Conservation (phyloP, 192 early-diverging fungal genomes). For the Chytriomyces sp. region DNA sequence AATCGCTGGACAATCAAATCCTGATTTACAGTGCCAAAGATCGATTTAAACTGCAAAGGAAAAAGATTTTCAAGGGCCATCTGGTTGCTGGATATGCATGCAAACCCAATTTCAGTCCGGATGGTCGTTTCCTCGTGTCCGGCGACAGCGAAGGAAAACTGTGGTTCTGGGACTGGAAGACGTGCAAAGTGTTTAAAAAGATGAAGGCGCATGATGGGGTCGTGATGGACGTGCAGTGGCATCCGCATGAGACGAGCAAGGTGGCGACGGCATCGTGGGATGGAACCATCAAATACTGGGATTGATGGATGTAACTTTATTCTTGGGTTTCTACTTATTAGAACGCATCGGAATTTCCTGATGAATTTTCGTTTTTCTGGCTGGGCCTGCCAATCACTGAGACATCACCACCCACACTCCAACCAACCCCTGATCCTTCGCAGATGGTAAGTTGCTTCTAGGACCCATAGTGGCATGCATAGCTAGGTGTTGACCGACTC, state of each 20-base stretch:
- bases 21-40: constrained; percentile 85
- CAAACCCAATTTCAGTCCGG: constrained; percentile 89
- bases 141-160: constrained; percentile 93
- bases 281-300: constrained; percentile 78
- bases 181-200: constrained; percentile 62
- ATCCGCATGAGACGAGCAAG: constrained; percentile 90
- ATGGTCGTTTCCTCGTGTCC: constrained; percentile 81
- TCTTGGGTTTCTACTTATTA: background rate
- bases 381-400: too few species aligned
- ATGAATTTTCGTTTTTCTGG: background rate
- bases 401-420: too few species aligned
- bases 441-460: background rate
- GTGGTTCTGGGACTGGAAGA: constrained; percentile 99
- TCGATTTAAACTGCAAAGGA: constrained; percentile 81
- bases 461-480: background rate
- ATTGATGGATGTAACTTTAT: background rate
- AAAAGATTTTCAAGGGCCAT: constrained; percentile 91
- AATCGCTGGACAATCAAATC: constrained; percentile 96
- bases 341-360: background rate
- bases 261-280: constrained; percentile 96
- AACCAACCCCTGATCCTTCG: too few species aligned
- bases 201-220: constrained; percentile 92
- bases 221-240: constrained; percentile 90
- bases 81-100: constrained; percentile 96
- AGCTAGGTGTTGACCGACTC: background rate